Conservation (phyloP, 495 filamentous ascomycete species). For the Podospora anserina region DNA sequence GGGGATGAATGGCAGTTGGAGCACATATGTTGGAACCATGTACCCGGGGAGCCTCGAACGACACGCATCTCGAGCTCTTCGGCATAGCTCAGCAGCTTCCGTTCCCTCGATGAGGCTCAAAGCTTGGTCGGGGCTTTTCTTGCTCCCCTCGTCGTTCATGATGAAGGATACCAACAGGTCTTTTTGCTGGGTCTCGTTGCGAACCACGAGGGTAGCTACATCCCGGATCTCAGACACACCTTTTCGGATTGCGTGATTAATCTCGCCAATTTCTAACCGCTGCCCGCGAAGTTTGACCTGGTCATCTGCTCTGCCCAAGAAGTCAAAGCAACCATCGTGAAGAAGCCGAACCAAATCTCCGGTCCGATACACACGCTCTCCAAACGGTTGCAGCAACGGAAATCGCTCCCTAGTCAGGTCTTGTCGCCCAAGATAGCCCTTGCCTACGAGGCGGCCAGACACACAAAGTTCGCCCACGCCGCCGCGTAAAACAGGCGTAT, state of each 20-base stretch:
- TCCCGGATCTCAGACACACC: slow-evolving; percentile 47
- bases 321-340: slow-evolving; percentile 67
- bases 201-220: slow-evolving; percentile 62
- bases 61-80: slow-evolving; percentile 50
- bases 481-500: slow-evolving; percentile 69
- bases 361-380: slow-evolving; percentile 65
- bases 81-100: slow-evolving; percentile 26
- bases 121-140: slow-evolving; percentile 7
- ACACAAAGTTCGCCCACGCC: slow-evolving; percentile 84
- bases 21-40: slow-evolving; percentile 73
- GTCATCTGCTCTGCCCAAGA: slow-evolving; percentile 72
- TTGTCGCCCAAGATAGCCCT: slow-evolving; percentile 77
- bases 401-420: slow-evolving; percentile 65
- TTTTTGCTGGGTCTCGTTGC: slow-evolving; percentile 56
- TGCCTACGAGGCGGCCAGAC: slow-evolving; percentile 79
- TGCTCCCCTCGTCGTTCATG: slow-evolving; percentile 29
- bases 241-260: slow-evolving; percentile 62
- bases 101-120: slow-evolving; percentile 33
- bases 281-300: slow-evolving; percentile 80
- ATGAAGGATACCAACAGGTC: slow-evolving; percentile 70
- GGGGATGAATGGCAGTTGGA: slow-evolving; percentile 61
- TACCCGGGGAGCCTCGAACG: slow-evolving; percentile 61
- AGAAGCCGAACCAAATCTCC: slow-evolving; percentile 74
- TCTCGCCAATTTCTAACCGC: slow-evolving; percentile 73
- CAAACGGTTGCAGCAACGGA: slow-evolving; percentile 50